Percentiles rank a stretch among this genome's conserved stretches.
Conservation (phyloP, 306 rosid genomes). For the Dryas drummondii region DNA sequence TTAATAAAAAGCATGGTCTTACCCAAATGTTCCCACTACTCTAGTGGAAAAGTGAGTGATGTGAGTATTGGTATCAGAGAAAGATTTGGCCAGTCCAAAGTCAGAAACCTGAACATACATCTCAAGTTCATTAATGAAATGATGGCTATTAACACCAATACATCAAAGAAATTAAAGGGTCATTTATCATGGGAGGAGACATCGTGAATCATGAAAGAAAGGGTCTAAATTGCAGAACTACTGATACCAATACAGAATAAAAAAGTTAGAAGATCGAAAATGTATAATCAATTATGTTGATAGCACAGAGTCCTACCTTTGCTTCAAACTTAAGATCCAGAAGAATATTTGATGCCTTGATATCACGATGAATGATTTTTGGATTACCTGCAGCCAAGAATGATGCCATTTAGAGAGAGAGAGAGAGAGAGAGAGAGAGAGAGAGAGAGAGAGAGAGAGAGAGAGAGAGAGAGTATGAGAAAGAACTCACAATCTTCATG, state of each 20-base stretch:
- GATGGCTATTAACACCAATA: no score
- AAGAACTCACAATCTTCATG: slow-evolving; percentile 54
- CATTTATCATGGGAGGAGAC: neutral
- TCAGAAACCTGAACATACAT: slow-evolving; percentile 35
- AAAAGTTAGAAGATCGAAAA: no score
- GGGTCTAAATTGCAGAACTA: neutral
- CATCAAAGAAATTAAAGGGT: no score
- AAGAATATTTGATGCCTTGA: slow-evolving; percentile 71
- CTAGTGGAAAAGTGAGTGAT: slow-evolving; percentile 30
- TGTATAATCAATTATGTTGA: neutral
- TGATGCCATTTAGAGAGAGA: slow-evolving; percentile 3
- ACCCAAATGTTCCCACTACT: slow-evolving; percentile 39
- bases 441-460: neutral
- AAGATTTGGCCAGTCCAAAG: slow-evolving; percentile 43
- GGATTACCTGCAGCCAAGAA: slow-evolving; percentile 46
- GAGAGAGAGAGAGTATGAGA: no score
- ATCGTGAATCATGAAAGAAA: neutral
- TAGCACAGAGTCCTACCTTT: slow-evolving; percentile 36
- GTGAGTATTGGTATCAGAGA: slow-evolving; percentile 31
- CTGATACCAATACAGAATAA: no score
- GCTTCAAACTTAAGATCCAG: slow-evolving; percentile 54
- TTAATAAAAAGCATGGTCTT: neutral
- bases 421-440: neutral
- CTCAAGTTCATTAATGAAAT: neutral
- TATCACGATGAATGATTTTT: slow-evolving; percentile 64